Percentiles rank a stretch among this genome's conserved stretches.
phyloP scores from a whole-genome alignment of 75 land plant genomes.

The Gnetum montanum region DNA sequence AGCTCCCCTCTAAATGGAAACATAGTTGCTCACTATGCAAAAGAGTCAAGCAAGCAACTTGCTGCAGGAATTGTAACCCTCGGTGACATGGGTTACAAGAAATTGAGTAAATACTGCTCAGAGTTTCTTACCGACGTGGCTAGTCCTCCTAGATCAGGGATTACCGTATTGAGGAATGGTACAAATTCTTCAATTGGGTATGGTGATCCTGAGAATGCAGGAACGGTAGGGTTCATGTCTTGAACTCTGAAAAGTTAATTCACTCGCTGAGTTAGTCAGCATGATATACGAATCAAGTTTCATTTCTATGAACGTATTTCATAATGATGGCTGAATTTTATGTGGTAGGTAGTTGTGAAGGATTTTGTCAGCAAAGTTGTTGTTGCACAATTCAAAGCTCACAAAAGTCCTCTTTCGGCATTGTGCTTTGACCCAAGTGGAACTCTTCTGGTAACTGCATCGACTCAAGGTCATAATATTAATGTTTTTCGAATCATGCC shows the following conservation, averaged over 20 bases:
- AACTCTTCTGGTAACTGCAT: slow-evolving; percentile 94
- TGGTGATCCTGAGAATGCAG: slow-evolving; percentile 63
- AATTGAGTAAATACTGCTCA: slow-evolving; percentile 64
- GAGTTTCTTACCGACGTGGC: slow-evolving; percentile 75
- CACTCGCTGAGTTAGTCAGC: background rate
- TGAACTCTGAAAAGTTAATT: too few species aligned
- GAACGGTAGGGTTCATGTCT: slow-evolving; percentile 76
- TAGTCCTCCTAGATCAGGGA: slow-evolving; percentile 50
- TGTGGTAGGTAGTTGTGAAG: slow-evolving; percentile 78
- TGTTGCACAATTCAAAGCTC: slow-evolving; percentile 84
- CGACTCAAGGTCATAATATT: slow-evolving; percentile 87
- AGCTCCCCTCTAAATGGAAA: slow-evolving; percentile 74
- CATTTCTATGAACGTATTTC: too few species aligned
- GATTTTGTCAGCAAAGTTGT: slow-evolving; percentile 72
- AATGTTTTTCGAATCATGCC: slow-evolving; percentile 87
- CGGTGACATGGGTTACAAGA: slow-evolving; percentile 89
- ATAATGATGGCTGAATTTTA: too few species aligned
- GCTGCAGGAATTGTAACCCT: slow-evolving; percentile 80
- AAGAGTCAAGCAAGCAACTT: slow-evolving; percentile 85
- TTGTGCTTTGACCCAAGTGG: slow-evolving; percentile 96
- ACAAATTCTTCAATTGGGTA: slow-evolving; percentile 18
- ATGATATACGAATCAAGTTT: background rate
- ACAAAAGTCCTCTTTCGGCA: slow-evolving; percentile 82
- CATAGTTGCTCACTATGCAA: slow-evolving; percentile 80
- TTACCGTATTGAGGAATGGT: slow-evolving; percentile 42